phyloP scores from a whole-genome alignment of 306 rosid genomes.

The Vigna unguiculata region DNA sequence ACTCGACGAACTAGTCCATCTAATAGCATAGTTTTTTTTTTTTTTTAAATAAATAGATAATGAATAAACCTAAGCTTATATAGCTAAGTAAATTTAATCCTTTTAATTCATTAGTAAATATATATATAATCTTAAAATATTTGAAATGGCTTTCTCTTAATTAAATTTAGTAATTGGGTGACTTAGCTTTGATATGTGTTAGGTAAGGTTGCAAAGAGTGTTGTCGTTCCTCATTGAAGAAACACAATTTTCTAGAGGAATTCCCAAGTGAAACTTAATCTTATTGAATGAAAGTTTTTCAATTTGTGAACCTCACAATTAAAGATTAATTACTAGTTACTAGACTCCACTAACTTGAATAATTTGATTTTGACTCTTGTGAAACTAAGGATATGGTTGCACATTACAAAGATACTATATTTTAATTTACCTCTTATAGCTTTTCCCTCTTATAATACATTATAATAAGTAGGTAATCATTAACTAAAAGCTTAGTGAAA shows the following conservation, averaged over 20 bases:
- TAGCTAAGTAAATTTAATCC: too few species aligned
- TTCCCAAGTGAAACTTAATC: not conserved
- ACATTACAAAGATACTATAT: slow-evolving; percentile 25
- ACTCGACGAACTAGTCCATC: too few species aligned
- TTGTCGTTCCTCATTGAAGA: not conserved
- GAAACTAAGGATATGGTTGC: slow-evolving; percentile 16
- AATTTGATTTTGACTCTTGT: slow-evolving; percentile 49
- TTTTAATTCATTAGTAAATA: too few species aligned
- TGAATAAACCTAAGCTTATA: too few species aligned
- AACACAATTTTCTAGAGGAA: not conserved
- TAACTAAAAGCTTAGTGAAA: slow-evolving; percentile 42
- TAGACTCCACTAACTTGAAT: slow-evolving; percentile 42
- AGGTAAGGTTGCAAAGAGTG: not conserved
- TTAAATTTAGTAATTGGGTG: too few species aligned
- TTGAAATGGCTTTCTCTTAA: too few species aligned
- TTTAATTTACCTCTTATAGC: slow-evolving; percentile 21
- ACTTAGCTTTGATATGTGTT: not conserved
- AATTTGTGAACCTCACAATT: slow-evolving; percentile 14
- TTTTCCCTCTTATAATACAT: not conserved
- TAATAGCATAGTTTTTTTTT: too few species aligned
- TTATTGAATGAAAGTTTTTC: not conserved
- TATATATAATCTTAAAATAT: too few species aligned
- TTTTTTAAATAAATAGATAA: too few species aligned
- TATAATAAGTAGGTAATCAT: slow-evolving; percentile 38
- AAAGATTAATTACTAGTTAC: slow-evolving; percentile 28